Conservation (phyloP, 129 eudicot species). For the Helichrysum umbraculigerum region DNA sequence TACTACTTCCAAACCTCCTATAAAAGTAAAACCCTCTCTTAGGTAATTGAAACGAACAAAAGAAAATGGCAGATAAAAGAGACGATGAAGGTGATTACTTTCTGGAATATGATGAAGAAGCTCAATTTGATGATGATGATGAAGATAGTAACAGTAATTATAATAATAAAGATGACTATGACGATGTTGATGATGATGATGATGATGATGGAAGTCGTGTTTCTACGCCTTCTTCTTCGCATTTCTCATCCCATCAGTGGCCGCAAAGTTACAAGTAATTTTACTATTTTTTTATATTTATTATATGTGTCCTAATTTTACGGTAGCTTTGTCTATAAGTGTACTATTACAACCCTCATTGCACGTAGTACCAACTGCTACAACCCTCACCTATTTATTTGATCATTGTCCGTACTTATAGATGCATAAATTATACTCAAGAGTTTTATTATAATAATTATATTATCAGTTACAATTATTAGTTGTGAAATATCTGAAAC, state of each 20-base stretch:
- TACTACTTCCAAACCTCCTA: background rate
- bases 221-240: conserved; percentile 23
- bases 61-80: conserved; percentile 19
- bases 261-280: conserved; percentile 44
- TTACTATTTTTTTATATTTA: background rate
- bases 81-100: conserved; percentile 25
- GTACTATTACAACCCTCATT: too few relatives aligned
- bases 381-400: too few relatives aligned
- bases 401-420: too few relatives aligned
- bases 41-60: too few relatives aligned
- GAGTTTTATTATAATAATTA: too few relatives aligned
- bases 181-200: background rate
- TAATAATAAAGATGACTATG: background rate
- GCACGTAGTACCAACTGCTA: too few relatives aligned
- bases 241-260: conserved; percentile 41
- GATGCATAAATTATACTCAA: too few relatives aligned
- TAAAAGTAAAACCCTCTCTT: background rate
- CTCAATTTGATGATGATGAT: conserved; percentile 20
- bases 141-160: conserved; percentile 3
- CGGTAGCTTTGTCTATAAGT: background rate
- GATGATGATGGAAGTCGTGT: conserved; percentile 21
- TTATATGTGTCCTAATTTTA: conserved; percentile 15
- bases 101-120: conserved; percentile 29
- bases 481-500: too few relatives aligned
- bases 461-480: too few relatives aligned